A percentile compares a stretch with the other conserved stretches of the same genome.
phyloP scores from a whole-genome alignment of 108 stramenopile genomes.

The Discostella stelligeroides region DNA sequence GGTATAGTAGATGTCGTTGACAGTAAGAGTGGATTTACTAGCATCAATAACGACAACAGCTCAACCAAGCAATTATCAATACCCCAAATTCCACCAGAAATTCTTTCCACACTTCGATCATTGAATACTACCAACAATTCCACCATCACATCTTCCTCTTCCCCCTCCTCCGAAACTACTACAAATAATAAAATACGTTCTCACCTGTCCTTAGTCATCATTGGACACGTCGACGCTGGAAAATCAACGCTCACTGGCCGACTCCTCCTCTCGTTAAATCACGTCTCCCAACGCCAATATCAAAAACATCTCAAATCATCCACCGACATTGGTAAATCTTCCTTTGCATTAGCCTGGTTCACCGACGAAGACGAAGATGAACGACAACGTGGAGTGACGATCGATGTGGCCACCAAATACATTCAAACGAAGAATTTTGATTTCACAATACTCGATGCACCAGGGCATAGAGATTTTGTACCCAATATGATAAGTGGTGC shows the following conservation, averaged over 20 bases:
- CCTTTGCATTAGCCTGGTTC: slow-evolving; percentile 83
- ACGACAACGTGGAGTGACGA: slow-evolving; percentile 78
- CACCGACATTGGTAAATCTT: slow-evolving; percentile 64
- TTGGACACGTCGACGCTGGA: slow-evolving; percentile 79
- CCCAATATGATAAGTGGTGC: slow-evolving; percentile 60
- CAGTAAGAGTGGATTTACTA: neutral
- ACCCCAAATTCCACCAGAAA: slow-evolving; percentile 18
- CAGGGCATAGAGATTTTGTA: slow-evolving; percentile 59
- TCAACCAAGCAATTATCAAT: slow-evolving; percentile 7
- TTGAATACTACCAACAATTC: neutral
- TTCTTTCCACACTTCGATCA: slow-evolving; percentile 32
- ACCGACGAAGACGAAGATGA: slow-evolving; percentile 70
- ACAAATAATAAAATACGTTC: slow-evolving; percentile 15
- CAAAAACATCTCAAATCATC: slow-evolving; percentile 67
- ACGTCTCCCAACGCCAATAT: slow-evolving; percentile 60
- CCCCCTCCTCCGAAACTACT: neutral
- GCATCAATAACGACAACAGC: slow-evolving; percentile 8
- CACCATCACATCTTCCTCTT: no score
- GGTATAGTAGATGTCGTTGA: neutral
- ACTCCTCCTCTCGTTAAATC: slow-evolving; percentile 59
- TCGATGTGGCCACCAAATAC: slow-evolving; percentile 66
- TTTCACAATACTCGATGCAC: slow-evolving; percentile 62
- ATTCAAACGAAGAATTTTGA: slow-evolving; percentile 34
- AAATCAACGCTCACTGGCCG: slow-evolving; percentile 84
- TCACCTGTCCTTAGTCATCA: slow-evolving; percentile 50